Evolutionary conservation across 306 rosid species (phyloP).

Genomic region (Amphicarpaea edgeworthii): DNA sequence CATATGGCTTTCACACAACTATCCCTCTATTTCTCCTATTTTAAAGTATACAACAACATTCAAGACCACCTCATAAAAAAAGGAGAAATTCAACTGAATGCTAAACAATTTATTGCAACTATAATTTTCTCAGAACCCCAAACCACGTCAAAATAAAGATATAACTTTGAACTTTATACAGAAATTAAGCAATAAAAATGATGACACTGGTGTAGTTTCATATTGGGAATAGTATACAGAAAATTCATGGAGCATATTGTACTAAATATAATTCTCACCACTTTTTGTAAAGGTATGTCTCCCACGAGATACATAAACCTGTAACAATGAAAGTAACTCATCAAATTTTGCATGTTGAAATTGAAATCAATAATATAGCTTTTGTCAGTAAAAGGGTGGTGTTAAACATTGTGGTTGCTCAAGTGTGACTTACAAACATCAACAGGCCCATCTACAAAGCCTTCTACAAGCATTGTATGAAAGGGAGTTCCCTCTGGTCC

Average conservation of each 20-base stretch:
- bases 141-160: constrained; percentile 26
- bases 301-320: constrained; percentile 89
- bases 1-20: too few relatives aligned
- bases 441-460: constrained; percentile 78
- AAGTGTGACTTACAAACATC: constrained; percentile 72
- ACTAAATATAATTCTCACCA: constrained; percentile 61
- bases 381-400: neutral
- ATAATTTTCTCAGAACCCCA: constrained; percentile 14
- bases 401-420: constrained; percentile 23
- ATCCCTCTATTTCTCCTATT: too few relatives aligned
- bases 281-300: constrained; percentile 69
- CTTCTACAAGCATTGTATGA: constrained; percentile 83
- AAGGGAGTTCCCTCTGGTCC: constrained; percentile 78
- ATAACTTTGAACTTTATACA: constrained; percentile 10
- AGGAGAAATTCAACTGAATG: neutral
- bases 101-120: constrained; percentile 28
- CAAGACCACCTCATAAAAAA: constrained; percentile 7
- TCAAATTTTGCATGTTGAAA: constrained; percentile 4
- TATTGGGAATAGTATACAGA: constrained; percentile 11
- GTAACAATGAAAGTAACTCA: constrained; percentile 40
- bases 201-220: neutral
- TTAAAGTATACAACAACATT: neutral
- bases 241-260: constrained; percentile 28
- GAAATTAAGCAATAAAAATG: constrained; percentile 15
- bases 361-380: neutral